Conservation (phyloP, 805 yeast species). For the Hagleromyces aurorensis region DNA sequence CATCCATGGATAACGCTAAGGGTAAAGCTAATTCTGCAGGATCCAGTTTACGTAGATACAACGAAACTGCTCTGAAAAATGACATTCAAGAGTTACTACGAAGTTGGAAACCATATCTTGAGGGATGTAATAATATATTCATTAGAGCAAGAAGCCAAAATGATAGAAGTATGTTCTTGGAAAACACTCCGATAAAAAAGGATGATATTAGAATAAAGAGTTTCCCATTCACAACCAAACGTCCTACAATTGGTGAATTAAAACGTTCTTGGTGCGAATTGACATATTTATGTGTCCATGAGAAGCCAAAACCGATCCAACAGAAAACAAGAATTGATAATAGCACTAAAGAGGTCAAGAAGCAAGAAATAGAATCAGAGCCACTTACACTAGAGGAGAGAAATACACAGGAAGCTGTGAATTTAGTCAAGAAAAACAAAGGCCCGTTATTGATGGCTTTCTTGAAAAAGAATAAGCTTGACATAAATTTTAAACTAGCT, state of each 20-base stretch:
- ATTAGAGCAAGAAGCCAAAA: constrained; percentile 73
- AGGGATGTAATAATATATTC: constrained; percentile 60
- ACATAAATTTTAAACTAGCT: constrained; percentile 43
- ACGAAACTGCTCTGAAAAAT: constrained; percentile 71
- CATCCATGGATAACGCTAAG: constrained; percentile 82
- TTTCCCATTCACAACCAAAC: constrained; percentile 83
- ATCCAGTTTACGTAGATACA: constrained; percentile 77
- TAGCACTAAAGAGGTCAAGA: constrained; percentile 1
- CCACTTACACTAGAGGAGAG: constrained; percentile 34
- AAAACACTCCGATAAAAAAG: constrained; percentile 42
- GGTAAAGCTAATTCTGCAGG: constrained; percentile 98
- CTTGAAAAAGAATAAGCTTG: constrained; percentile 48
- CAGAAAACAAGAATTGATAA: constrained; percentile 17
- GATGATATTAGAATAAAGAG: constrained; percentile 56
- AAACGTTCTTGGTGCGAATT: constrained; percentile 79
- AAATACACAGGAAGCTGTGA: constrained; percentile 51
- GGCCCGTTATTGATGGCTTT: constrained; percentile 66
- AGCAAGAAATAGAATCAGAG: constrained; percentile 7
- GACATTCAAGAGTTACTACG: constrained; percentile 68
- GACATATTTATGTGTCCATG: constrained; percentile 47
- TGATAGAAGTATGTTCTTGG: constrained; percentile 57
- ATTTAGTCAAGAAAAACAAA: constrained; percentile 59
- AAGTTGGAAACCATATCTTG: constrained; percentile 56
- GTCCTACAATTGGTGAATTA: constrained; percentile 78
- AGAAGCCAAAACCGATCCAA: constrained; percentile 44